Conservation (phyloP, 495 filamentous ascomycete species). For the Glarea lozoyensis region DNA sequence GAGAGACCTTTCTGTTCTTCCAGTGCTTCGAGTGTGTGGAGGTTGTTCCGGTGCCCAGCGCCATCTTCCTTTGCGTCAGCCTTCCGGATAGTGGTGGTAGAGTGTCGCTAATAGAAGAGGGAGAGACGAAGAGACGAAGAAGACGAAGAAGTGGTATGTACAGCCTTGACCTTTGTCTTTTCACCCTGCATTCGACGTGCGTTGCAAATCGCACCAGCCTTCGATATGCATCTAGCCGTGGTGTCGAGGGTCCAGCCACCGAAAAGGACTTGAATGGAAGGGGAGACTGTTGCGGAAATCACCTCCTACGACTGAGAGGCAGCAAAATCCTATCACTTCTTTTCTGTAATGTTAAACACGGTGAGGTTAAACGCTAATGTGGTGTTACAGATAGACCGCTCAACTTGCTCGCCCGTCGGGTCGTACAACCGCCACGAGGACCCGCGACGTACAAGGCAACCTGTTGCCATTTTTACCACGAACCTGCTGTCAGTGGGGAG, state of each 20-base stretch:
- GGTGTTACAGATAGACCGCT: conserved; percentile 18
- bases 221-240: conserved; percentile 11
- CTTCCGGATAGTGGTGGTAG: too few species aligned
- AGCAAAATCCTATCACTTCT: too few species aligned
- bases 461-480: conserved; percentile 10
- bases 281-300: too few species aligned
- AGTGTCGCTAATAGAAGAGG: too few species aligned
- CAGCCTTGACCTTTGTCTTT: neutral
- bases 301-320: too few species aligned
- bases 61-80: too few species aligned
- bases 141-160: conserved; percentile 5
- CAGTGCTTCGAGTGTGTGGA: conserved; percentile 15
- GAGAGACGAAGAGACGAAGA: conserved; percentile 9
- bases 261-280: neutral
- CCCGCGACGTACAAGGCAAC: conserved; percentile 16
- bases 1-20: conserved; percentile 7
- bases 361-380: too few species aligned
- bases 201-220: neutral
- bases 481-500: conserved; percentile 10
- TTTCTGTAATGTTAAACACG: too few species aligned
- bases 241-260: conserved; percentile 3
- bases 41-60: conserved; percentile 12
- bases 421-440: conserved; percentile 10
- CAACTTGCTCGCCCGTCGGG: conserved; percentile 9
- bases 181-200: neutral